These are phyloP conservation scores for Usnea hakonensis DNA, from an alignment of 495 filamentous ascomycete genomes.

Conservation along the genomic window DNA sequence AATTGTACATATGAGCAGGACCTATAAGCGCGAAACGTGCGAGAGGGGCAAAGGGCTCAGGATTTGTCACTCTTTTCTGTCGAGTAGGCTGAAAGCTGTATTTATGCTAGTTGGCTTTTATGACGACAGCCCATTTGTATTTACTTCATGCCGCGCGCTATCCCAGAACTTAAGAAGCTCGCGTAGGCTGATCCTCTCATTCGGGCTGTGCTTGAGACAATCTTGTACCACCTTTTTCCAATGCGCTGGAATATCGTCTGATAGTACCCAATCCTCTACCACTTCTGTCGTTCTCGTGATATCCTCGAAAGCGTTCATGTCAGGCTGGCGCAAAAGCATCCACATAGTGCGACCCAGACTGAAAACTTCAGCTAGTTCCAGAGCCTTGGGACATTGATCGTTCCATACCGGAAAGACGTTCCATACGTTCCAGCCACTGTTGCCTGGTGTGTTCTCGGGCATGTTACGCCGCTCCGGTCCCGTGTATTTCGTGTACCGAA, in stretches of 20 bases:
- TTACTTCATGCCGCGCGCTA: not conserved
- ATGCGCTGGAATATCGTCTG: slow-evolving; percentile 13
- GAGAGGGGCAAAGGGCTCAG: not conserved
- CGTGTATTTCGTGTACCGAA: slow-evolving; percentile 1
- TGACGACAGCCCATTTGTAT: not conserved
- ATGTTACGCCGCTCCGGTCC: slow-evolving; percentile 3
- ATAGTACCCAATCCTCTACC: slow-evolving; percentile 6
- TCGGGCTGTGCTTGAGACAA: slow-evolving; percentile 20
- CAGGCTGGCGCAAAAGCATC: slow-evolving; percentile 20
- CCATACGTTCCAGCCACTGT: not conserved
- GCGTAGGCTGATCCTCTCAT: slow-evolving; percentile 5
- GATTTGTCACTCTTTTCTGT: not conserved
- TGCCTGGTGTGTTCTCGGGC: not conserved
- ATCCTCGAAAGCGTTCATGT: slow-evolving; percentile 12
- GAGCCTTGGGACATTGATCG: slow-evolving; percentile 15
- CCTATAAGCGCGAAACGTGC: not conserved
- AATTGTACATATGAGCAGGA: not conserved
- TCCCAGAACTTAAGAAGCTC: not conserved
- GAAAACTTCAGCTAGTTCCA: slow-evolving; percentile 23
- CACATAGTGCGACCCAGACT: slow-evolving; percentile 22
- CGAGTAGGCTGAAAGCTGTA: not conserved
- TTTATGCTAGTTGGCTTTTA: not conserved
- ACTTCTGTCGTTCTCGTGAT: not conserved
- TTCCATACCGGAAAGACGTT: slow-evolving; percentile 3
- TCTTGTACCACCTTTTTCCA: slow-evolving; percentile 18